Conservation (phyloP, 2,329 filamentous ascomycete species). For the Hymenotorrendiella dingleyae region DNA sequence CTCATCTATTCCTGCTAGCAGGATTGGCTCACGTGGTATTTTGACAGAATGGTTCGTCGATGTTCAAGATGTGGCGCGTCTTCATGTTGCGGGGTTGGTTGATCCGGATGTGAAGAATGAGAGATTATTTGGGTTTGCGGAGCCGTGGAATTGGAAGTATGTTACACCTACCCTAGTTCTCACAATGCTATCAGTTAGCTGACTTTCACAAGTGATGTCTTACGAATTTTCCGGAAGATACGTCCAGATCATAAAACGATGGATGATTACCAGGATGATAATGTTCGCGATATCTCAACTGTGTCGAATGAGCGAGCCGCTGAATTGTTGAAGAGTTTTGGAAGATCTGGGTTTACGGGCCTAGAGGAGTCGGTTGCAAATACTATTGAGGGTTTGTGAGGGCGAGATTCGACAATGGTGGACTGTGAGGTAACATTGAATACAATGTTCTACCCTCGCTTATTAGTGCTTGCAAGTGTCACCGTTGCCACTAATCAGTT, state of each 20-base stretch:
- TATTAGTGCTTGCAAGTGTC: no score
- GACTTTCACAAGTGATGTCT: conserved; percentile 7
- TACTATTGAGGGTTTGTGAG: conserved; percentile 6
- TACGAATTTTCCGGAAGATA: conserved; percentile 21
- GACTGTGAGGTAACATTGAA: no score
- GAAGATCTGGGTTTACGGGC: conserved; percentile 16
- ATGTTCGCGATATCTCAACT: conserved; percentile 10
- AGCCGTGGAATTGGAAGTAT: conserved; percentile 22
- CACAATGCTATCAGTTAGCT: no score
- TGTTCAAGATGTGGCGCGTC: conserved; percentile 26
- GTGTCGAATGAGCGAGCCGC: conserved; percentile 14
- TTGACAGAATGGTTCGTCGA: conserved; percentile 18
- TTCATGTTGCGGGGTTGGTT: conserved; percentile 28
- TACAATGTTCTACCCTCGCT: no score
- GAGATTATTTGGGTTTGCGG: conserved; percentile 24
- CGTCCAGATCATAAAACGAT: conserved; percentile 19
- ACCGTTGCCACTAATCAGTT: no score
- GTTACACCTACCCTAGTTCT: not conserved
- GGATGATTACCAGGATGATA: conserved; percentile 9
- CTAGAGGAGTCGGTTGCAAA: conserved; percentile 11
- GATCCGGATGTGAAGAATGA: conserved; percentile 19
- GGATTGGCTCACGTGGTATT: no score
- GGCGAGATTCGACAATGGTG: no score
- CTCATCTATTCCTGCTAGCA: no score
- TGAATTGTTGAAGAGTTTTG: conserved; percentile 15